A percentile compares a stretch with the other conserved stretches of the same genome.
phyloP scores from a whole-genome alignment of 1,139 yeast genomes.

The Pichia sp. region DNA sequence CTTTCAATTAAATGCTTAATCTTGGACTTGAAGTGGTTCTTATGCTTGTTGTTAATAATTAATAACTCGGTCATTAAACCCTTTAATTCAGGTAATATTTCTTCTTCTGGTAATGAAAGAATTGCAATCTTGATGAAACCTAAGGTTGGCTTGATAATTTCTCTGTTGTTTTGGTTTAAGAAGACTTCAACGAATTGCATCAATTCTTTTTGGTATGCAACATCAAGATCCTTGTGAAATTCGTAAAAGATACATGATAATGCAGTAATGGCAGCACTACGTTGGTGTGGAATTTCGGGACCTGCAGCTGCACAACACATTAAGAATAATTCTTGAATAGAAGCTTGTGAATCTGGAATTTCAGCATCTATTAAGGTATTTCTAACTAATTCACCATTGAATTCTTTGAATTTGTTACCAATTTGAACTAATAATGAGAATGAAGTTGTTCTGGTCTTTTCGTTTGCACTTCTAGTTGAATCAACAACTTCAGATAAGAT shows the following conservation, averaged over 20 bases:
- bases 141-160: conserved; percentile 89
- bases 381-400: conserved; percentile 63
- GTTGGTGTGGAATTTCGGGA: conserved; percentile 92
- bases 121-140: conserved; percentile 95
- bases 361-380: conserved; percentile 61
- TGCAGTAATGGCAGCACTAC: conserved; percentile 93
- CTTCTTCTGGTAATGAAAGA: conserved; percentile 77
- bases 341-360: conserved; percentile 63
- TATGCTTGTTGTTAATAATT: conserved; percentile 95
- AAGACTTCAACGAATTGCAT: conserved; percentile 89
- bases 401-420: conserved; percentile 67
- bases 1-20: conserved; percentile 93
- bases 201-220: conserved; percentile 64
- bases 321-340: conserved; percentile 79
- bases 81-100: conserved; percentile 65
- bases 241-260: conserved; percentile 85
- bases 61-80: conserved; percentile 69
- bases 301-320: conserved; percentile 97
- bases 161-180: conserved; percentile 87
- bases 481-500: conserved; percentile 84
- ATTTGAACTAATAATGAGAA: conserved; percentile 73
- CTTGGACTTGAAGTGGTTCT: conserved; percentile 89
- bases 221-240: conserved; percentile 62
- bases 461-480: conserved; percentile 92
- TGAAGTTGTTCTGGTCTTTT: conserved; percentile 83